Conservation (phyloP, 345 rosid genomes). For the Lenwebbia sp. region DNA sequence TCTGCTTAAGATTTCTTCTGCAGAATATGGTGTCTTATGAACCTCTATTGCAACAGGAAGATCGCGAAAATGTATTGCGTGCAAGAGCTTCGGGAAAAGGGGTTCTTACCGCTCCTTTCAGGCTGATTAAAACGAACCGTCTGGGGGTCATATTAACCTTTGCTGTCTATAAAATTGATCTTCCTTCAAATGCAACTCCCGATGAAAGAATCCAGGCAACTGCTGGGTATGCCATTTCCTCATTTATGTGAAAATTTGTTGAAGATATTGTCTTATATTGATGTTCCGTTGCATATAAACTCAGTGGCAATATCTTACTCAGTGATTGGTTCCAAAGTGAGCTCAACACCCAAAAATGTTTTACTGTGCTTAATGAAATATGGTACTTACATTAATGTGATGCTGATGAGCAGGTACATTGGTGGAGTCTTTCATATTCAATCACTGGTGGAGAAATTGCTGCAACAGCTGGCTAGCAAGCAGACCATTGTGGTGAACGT, state of each 20-base stretch:
- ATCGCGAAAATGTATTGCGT: conserved; percentile 75
- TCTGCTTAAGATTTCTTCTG: background rate
- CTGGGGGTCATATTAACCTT: conserved; percentile 95
- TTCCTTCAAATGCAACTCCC: conserved; percentile 76
- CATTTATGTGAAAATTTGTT: background rate
- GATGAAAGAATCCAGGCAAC: conserved; percentile 79
- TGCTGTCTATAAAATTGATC: conserved; percentile 79
- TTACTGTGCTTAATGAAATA: background rate
- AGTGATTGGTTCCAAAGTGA: background rate
- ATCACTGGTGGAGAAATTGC: conserved; percentile 86
- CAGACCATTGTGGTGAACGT: conserved; percentile 92
- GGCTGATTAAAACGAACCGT: conserved; percentile 76
- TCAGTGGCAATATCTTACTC: background rate
- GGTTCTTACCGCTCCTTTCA: conserved; percentile 92
- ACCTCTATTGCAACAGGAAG: conserved; percentile 49
- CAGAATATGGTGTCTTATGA: background rate
- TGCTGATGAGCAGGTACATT: conserved; percentile 52
- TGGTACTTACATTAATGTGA: background rate
- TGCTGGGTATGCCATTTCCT: conserved; percentile 49
- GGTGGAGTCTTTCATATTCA: conserved; percentile 93
- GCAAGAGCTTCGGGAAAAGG: conserved; percentile 90
- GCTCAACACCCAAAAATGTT: background rate
- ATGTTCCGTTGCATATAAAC: background rate
- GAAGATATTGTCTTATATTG: background rate
- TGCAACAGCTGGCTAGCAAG: conserved; percentile 95